These are phyloP conservation scores for Mycena indigotica DNA, from an alignment of 768 basidiomycete genomes.

Conservation along the genomic window DNA sequence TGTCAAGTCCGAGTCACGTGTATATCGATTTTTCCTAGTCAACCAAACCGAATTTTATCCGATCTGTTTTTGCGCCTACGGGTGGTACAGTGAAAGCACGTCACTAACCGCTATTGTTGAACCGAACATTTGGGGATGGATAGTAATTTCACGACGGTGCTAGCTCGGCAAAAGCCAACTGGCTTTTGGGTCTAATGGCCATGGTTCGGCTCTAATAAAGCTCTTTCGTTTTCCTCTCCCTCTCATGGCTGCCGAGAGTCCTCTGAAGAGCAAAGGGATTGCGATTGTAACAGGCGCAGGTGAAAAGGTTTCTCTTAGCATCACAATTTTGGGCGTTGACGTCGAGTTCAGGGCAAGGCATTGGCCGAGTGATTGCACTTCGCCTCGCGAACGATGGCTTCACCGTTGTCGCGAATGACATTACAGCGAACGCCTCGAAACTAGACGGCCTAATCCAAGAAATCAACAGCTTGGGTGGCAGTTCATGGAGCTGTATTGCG, in stretches of 20 bases:
- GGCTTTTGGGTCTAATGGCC: too few relatives aligned
- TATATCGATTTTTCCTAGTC: too few relatives aligned
- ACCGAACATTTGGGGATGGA: too few relatives aligned
- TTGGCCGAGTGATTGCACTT: constrained; percentile 43
- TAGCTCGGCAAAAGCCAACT: too few relatives aligned
- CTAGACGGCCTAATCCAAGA: constrained; percentile 29
- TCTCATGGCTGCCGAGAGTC: not conserved
- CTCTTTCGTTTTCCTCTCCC: too few relatives aligned
- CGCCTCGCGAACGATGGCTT: constrained; percentile 45
- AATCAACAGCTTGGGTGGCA: constrained; percentile 26
- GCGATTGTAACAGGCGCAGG: not conserved
- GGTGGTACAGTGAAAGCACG: too few relatives aligned
- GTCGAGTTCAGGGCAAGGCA: constrained; percentile 42
- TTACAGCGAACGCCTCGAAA: constrained; percentile 26
- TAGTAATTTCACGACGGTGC: too few relatives aligned
- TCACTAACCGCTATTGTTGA: too few relatives aligned
- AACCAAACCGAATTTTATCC: too few relatives aligned
- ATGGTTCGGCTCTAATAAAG: too few relatives aligned
- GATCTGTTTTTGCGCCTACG: too few relatives aligned
- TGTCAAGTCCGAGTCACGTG: too few relatives aligned
- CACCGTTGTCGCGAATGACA: constrained; percentile 43
- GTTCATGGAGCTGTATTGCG: constrained; percentile 19
- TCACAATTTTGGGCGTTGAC: constrained; percentile 20
- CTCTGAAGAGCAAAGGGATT: not conserved
- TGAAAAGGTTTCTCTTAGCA: not conserved